phyloP scores from a whole-genome alignment of 371 early-diverging fungal species.

The Mortierella sp. region DNA sequence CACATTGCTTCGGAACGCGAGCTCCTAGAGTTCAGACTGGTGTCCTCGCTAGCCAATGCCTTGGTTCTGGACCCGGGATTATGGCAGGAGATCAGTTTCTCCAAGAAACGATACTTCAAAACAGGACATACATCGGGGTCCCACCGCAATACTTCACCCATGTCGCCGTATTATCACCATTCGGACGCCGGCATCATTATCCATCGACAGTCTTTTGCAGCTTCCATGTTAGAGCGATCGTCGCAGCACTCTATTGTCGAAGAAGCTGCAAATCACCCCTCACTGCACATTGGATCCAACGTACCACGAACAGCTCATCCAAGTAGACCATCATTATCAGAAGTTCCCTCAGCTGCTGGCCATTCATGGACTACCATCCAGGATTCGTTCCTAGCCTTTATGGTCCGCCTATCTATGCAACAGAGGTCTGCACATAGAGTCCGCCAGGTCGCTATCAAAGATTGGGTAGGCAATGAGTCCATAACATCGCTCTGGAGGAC shows the following conservation, averaged over 20 bases:
- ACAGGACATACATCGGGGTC: not conserved
- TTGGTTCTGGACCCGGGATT: slow-evolving; percentile 34
- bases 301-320: not conserved
- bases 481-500: slow-evolving; percentile 3
- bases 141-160: not conserved
- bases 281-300: not conserved
- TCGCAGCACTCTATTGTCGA: not conserved
- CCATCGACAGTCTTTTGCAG: slow-evolving; percentile 18
- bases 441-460: slow-evolving; percentile 8
- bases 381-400: slow-evolving; percentile 22
- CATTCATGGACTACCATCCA: slow-evolving; percentile 15
- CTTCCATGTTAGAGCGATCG: not conserved
- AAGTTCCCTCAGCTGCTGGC: not conserved
- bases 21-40: slow-evolving; percentile 25
- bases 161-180: slow-evolving; percentile 1
- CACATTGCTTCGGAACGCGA: not conserved
- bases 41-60: slow-evolving; percentile 8
- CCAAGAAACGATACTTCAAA: slow-evolving; percentile 21
- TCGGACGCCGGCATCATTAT: slow-evolving; percentile 27
- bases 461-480: slow-evolving; percentile 13
- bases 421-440: slow-evolving; percentile 1
- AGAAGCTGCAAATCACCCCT: not conserved
- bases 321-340: not conserved
- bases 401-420: slow-evolving; percentile 4
- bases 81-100: slow-evolving; percentile 29